Conservation (phyloP, 2,329 filamentous ascomycete species). For the Akanthomyces lecanii region DNA sequence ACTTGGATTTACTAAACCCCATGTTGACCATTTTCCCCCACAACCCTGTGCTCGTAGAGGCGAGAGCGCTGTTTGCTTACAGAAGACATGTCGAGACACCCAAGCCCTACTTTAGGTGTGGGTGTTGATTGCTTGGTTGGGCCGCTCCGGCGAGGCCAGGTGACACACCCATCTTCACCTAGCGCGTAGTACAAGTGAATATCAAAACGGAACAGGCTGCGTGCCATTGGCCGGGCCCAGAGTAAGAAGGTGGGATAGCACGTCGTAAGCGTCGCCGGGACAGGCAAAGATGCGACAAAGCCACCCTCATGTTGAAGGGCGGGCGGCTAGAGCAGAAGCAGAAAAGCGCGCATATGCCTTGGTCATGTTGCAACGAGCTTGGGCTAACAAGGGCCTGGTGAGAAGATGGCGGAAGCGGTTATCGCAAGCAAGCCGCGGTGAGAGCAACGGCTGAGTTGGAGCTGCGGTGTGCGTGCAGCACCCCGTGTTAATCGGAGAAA, state of each 20-base stretch:
- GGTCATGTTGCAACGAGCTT: not conserved
- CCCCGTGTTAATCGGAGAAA: too few relatives aligned
- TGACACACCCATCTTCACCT: not conserved
- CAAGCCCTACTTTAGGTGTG: too few relatives aligned
- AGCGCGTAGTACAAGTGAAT: not conserved
- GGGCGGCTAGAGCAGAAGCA: not conserved
- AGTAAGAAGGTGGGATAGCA: too few relatives aligned
- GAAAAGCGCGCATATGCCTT: not conserved
- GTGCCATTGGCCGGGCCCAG: not conserved
- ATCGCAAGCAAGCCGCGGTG: not conserved
- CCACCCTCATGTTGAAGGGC: not conserved
- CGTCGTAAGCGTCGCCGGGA: not conserved
- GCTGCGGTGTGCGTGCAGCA: too few relatives aligned
- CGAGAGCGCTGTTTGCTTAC: not conserved
- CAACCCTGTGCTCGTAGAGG: not conserved
- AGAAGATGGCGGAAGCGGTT: not conserved
- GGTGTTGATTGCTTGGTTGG: not conserved
- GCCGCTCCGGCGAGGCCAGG: not conserved
- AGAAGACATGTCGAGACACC: not conserved
- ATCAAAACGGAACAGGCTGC: not conserved
- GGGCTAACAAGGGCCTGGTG: not conserved
- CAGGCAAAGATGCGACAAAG: not conserved
- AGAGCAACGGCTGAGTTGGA: not conserved
- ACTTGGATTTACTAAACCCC: not conserved
- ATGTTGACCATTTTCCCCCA: not conserved